phyloP scores from a whole-genome alignment of 768 basidiomycete genomes.

The Galerina sulciceps region DNA sequence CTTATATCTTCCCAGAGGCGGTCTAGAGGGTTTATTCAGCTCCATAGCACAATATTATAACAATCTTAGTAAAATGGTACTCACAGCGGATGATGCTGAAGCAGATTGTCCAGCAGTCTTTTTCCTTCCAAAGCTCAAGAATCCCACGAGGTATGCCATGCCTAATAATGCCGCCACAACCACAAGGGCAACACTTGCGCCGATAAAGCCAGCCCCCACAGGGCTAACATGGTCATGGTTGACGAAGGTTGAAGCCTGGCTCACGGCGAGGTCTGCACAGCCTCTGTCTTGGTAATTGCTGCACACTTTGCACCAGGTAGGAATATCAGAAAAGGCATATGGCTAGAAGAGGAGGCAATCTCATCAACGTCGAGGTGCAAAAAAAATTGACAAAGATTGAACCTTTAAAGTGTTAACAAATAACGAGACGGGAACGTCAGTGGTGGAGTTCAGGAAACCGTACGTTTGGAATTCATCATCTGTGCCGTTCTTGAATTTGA shows the following conservation, averaged over 20 bases:
- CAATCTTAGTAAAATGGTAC: background rate
- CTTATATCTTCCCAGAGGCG: slow-evolving; percentile 6
- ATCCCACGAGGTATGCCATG: too few relatives aligned
- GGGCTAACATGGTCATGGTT: slow-evolving; percentile 45
- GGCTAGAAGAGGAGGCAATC: slow-evolving; percentile 37
- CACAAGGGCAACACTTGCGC: slow-evolving; percentile 57
- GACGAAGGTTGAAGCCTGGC: slow-evolving; percentile 25
- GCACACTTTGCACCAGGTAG: slow-evolving; percentile 65
- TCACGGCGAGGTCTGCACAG: slow-evolving; percentile 51
- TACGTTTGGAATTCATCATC: slow-evolving; percentile 52
- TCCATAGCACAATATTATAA: background rate
- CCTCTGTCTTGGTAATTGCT: slow-evolving; percentile 60
- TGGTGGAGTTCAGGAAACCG: slow-evolving; percentile 42
- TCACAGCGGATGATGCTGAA: background rate
- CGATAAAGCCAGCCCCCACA: slow-evolving; percentile 69
- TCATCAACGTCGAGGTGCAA: background rate
- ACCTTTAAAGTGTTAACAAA: slow-evolving; percentile 49
- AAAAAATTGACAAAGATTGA: slow-evolving; percentile 4
- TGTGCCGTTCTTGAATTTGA: slow-evolving; percentile 76
- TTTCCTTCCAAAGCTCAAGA: too few relatives aligned
- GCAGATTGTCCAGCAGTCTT: too few relatives aligned
- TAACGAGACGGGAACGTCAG: slow-evolving; percentile 55
- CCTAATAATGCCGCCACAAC: slow-evolving; percentile 23
- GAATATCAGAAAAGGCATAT: slow-evolving; percentile 51
- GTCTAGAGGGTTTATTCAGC: background rate